phyloP scores from a whole-genome alignment of 2,329 filamentous ascomycete species.

The Sporothrix sp. region DNA sequence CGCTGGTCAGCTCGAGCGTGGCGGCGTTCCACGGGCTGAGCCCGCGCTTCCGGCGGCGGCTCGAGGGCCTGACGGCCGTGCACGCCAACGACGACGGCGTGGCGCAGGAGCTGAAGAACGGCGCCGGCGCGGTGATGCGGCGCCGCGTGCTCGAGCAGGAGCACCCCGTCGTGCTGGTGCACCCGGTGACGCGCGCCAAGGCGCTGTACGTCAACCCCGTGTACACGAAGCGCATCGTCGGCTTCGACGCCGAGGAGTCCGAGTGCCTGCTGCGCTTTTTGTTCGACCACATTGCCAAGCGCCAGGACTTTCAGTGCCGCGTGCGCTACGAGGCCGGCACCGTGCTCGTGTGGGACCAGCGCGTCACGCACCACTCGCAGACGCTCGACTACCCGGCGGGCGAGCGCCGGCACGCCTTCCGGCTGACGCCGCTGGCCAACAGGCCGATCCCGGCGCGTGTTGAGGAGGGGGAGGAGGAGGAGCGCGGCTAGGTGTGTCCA shows the following conservation, averaged over 20 bases:
- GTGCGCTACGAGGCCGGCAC: slow-evolving; percentile 8
- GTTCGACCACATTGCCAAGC: slow-evolving; percentile 10
- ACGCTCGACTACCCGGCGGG: slow-evolving; percentile 8
- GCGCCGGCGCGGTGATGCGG: slow-evolving; percentile 3
- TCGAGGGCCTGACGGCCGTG: slow-evolving; percentile 9
- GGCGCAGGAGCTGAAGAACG: slow-evolving; percentile 4
- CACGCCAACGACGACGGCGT: slow-evolving; percentile 8
- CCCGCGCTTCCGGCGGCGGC: slow-evolving; percentile 6
- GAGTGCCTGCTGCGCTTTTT: slow-evolving; percentile 32
- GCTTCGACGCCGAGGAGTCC: slow-evolving; percentile 76
- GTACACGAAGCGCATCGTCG: slow-evolving; percentile 55
- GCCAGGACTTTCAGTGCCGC: slow-evolving; percentile 8
- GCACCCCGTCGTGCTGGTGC: slow-evolving; percentile 74
- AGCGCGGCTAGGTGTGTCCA: too few relatives aligned
- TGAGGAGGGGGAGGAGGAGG: slow-evolving; percentile 2
- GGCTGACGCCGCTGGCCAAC: slow-evolving; percentile 7
- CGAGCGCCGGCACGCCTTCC: slow-evolving; percentile 7
- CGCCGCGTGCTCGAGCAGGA: slow-evolving; percentile 49
- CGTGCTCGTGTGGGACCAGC: slow-evolving; percentile 6
- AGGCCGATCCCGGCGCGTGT: slow-evolving; percentile 5
- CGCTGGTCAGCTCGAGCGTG: slow-evolving; percentile 8
- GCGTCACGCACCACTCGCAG: slow-evolving; percentile 8
- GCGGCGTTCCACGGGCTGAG: slow-evolving; percentile 4
- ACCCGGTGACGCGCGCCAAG: slow-evolving; percentile 75
- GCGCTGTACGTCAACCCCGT: slow-evolving; percentile 61